A percentile compares a stretch with the other conserved stretches of the same genome.
These are phyloP conservation scores for Halophytophthora polymorphica DNA, from an alignment of 352 stramenopile species.

Conservation along the genomic window DNA sequence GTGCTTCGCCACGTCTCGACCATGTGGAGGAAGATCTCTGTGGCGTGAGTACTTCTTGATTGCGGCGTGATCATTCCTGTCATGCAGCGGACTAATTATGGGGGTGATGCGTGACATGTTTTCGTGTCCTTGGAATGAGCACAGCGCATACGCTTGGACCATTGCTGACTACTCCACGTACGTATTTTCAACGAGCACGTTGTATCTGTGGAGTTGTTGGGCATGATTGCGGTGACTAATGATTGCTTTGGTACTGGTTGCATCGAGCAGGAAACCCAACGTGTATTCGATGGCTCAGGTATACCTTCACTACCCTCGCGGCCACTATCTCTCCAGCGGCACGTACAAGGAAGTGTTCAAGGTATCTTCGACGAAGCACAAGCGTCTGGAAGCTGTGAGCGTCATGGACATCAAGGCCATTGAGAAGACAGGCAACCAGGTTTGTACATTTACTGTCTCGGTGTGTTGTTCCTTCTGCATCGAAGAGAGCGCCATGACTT, in stretches of 20 bases:
- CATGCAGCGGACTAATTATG: background rate
- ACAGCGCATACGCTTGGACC: constrained; percentile 48
- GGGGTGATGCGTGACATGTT: constrained; percentile 1
- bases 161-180: constrained; percentile 56
- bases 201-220: background rate
- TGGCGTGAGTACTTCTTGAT: constrained; percentile 31
- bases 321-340: constrained; percentile 77
- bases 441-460: constrained; percentile 15
- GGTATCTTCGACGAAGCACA: constrained; percentile 58
- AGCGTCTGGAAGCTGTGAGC: constrained; percentile 73
- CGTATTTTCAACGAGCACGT: constrained; percentile 1
- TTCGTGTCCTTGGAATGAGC: background rate
- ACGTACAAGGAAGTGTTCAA: constrained; percentile 90
- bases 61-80: background rate
- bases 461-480: background rate
- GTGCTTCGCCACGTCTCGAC: constrained; percentile 40
- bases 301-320: constrained; percentile 53
- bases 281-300: constrained; percentile 38
- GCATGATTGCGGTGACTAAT: constrained; percentile 4
- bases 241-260: constrained; percentile 1
- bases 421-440: constrained; percentile 83
- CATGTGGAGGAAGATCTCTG: constrained; percentile 38
- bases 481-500: background rate
- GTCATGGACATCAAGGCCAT: constrained; percentile 94
- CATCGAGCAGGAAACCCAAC: constrained; percentile 34